phyloP scores from a whole-genome alignment of 1,284 basidiomycete genomes.

The Puccinia polysora region DNA sequence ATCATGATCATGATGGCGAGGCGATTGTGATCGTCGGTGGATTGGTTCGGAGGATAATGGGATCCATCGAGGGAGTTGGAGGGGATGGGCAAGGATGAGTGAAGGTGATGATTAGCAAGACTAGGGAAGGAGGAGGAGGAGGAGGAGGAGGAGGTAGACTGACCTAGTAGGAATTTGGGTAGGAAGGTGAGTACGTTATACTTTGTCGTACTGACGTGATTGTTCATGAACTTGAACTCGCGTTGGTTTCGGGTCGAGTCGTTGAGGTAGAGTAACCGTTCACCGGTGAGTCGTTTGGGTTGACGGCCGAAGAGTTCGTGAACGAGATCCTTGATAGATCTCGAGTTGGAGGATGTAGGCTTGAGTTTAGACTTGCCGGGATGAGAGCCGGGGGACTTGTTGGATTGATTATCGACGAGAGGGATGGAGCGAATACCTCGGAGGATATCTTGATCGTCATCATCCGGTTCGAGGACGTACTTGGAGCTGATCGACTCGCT shows the following conservation, averaged over 20 bases:
- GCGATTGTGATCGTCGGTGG: too few species aligned
- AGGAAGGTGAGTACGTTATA: slow-evolving; percentile 85
- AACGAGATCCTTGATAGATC: slow-evolving; percentile 3
- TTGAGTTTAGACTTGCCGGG: not conserved
- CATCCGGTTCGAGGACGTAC: slow-evolving; percentile 24
- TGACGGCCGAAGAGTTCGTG: slow-evolving; percentile 16
- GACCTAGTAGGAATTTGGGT: slow-evolving; percentile 87
- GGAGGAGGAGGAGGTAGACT: slow-evolving; percentile 49
- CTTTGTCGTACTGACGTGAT: slow-evolving; percentile 91
- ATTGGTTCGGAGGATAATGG: too few species aligned
- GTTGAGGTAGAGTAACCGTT: slow-evolving; percentile 41
- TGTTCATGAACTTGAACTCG: slow-evolving; percentile 54
- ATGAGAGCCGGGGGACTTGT: not conserved
- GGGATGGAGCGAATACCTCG: slow-evolving; percentile 38
- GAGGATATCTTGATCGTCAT: slow-evolving; percentile 18
- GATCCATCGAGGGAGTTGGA: too few species aligned
- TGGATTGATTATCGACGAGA: slow-evolving; percentile 17
- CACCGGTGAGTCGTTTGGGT: slow-evolving; percentile 41
- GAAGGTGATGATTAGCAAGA: not conserved
- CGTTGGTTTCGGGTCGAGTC: slow-evolving; percentile 26
- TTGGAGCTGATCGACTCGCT: slow-evolving; percentile 11
- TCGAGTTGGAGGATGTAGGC: not conserved
- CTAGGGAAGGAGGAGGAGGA: not conserved
- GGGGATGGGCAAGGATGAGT: too few species aligned
- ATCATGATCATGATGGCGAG: not conserved